Conservation (phyloP, 192 early-diverging fungal species). For the Entomortierella chlamydospora region DNA sequence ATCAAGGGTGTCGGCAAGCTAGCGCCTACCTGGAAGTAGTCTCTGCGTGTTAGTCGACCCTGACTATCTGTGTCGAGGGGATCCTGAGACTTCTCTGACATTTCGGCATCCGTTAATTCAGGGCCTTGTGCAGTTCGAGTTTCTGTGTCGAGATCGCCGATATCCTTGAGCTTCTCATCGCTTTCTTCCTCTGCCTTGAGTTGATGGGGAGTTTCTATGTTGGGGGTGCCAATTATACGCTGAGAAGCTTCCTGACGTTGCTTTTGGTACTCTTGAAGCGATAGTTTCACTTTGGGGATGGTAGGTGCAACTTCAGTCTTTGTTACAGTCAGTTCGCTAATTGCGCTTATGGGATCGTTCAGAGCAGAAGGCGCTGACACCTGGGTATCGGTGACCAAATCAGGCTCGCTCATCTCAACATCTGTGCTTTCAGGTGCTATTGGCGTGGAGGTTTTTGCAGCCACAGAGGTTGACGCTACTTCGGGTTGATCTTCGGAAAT, state of each 20-base stretch:
- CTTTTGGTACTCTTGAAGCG: conserved; percentile 47
- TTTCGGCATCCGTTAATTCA: conserved; percentile 2
- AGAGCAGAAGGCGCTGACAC: not conserved
- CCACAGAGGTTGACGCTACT: not conserved
- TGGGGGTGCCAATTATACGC: not conserved
- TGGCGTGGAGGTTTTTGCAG: not conserved
- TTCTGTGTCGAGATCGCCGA: not conserved
- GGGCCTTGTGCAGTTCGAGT: not conserved
- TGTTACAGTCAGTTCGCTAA: not conserved
- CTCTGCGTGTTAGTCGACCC: not conserved
- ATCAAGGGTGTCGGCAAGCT: conserved; percentile 37
- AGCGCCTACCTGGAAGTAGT: conserved; percentile 40
- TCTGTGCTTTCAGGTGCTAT: conserved; percentile 8
- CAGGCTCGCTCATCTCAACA: conserved; percentile 20
- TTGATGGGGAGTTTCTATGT: not conserved
- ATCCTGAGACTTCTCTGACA: not conserved
- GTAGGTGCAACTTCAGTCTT: conserved; percentile 9
- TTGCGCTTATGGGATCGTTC: not conserved
- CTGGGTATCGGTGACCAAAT: not conserved
- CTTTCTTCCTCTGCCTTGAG: not conserved
- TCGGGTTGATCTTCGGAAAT: not conserved
- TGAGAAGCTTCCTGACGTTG: conserved; percentile 37
- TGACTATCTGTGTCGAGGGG: not conserved
- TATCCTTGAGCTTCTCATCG: not conserved
- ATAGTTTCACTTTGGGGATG: conserved; percentile 45